phyloP scores from a whole-genome alignment of 2,329 filamentous ascomycete species.

The Fusarium torulosum region DNA sequence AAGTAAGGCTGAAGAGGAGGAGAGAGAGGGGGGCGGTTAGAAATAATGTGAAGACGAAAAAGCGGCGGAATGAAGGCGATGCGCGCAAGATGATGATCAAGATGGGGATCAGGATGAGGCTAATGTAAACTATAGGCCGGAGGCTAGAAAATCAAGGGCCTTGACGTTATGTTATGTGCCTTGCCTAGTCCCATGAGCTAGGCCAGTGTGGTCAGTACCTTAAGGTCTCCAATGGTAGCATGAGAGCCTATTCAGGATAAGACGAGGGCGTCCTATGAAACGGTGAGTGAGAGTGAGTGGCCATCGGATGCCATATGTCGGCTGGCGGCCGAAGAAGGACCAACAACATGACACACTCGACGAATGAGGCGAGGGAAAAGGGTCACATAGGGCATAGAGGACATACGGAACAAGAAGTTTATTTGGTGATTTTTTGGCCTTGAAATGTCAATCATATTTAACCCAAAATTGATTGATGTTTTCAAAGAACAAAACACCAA shows the following conservation, averaged over 20 bases:
- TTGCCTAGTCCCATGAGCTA: constrained; percentile 24
- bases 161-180: constrained; percentile 35
- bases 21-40: not conserved
- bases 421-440: not conserved
- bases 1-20: not conserved
- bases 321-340: constrained; percentile 18
- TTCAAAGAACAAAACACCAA: constrained; percentile 11
- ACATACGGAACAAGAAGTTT: not conserved
- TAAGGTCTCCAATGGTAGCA: constrained; percentile 18
- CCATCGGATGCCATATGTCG: constrained; percentile 28
- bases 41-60: constrained; percentile 16
- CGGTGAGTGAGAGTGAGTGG: constrained; percentile 15
- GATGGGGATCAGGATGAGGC: constrained; percentile 5
- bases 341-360: constrained; percentile 9
- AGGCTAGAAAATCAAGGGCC: constrained; percentile 20
- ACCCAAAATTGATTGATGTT: too few relatives aligned
- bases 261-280: constrained; percentile 33
- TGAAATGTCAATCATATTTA: not conserved
- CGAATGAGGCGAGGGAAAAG: not conserved
- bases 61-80: constrained; percentile 25
- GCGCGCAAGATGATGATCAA: constrained; percentile 21
- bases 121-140: not conserved
- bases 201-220: constrained; percentile 7
- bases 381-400: not conserved
- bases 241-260: constrained; percentile 5